A percentile compares a stretch with the other conserved stretches of the same genome.
Conservation (phyloP, 2,329 filamentous ascomycete genomes). For the Aspergillus unguis region DNA sequence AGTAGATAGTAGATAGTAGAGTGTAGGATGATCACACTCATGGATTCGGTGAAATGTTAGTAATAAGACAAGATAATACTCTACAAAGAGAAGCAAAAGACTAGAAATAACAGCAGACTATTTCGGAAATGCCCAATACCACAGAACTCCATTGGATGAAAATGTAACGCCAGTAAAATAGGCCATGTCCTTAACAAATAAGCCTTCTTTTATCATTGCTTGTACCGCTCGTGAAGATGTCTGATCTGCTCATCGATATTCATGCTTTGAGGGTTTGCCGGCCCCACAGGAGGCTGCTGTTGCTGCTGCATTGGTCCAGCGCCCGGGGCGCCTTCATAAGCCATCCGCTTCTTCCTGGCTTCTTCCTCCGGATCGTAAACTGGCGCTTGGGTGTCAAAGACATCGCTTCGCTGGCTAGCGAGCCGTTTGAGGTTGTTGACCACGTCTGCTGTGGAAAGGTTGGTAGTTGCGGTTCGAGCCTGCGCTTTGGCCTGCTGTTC, state of each 20-base stretch:
- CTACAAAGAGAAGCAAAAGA: not conserved
- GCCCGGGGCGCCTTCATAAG: conserved; percentile 37
- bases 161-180: conserved; percentile 2
- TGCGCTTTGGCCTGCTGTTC: conserved; percentile 90
- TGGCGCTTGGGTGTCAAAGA: conserved; percentile 65
- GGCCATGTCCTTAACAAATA: not conserved
- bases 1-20: not conserved
- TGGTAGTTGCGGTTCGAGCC: conserved; percentile 77
- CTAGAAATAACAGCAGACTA: not conserved
- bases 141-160: not conserved
- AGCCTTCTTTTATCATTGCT: conserved; percentile 19
- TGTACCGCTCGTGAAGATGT: conserved; percentile 59
- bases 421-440: conserved; percentile 95
- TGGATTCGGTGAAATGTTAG: not conserved
- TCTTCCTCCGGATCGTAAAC: conserved; percentile 70
- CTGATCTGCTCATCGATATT: conserved; percentile 86
- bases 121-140: conserved; percentile 2
- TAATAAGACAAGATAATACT: not conserved
- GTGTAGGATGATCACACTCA: not conserved
- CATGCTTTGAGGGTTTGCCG: conserved; percentile 45
- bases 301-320: conserved; percentile 21
- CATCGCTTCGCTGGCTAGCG: conserved; percentile 79
- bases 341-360: conserved; percentile 71
- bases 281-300: conserved; percentile 28
- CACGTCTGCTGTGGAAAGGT: conserved; percentile 79